Conservation (phyloP, 306 rosid genomes). For the Citrullus mucosospermus region DNA sequence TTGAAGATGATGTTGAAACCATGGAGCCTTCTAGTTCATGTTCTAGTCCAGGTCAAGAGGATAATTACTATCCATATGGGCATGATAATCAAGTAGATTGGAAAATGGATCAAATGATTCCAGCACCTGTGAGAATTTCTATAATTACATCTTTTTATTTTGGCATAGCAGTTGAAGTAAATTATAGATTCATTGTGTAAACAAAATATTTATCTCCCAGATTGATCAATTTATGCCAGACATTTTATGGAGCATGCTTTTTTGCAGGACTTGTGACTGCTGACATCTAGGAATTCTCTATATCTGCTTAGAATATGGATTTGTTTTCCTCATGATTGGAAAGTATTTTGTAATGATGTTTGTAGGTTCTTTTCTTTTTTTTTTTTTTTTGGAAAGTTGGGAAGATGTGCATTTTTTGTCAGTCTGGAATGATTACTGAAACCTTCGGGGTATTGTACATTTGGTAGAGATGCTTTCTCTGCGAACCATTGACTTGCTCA, state of each 20-base stretch:
- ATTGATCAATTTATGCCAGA: not conserved
- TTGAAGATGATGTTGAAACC: constrained; percentile 22
- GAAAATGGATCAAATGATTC: constrained; percentile 49
- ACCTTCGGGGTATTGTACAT: not conserved
- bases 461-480: not conserved
- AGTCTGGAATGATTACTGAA: not conserved
- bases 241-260: not conserved
- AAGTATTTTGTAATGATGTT: not conserved
- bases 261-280: not conserved
- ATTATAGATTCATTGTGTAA: not conserved
- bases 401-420: not conserved
- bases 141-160: not conserved
- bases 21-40: constrained; percentile 40
- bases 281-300: not conserved
- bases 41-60: constrained; percentile 42
- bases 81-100: constrained; percentile 44
- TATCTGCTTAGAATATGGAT: not conserved
- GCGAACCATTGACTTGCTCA: not conserved
- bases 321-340: not conserved
- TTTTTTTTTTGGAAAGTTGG: no score
- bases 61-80: constrained; percentile 21
- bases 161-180: not conserved
- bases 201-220: not conserved
- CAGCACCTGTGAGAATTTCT: constrained; percentile 53
- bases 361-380: not conserved